Conservation (phyloP, 345 rosid genomes). For the Mangifera indica region DNA sequence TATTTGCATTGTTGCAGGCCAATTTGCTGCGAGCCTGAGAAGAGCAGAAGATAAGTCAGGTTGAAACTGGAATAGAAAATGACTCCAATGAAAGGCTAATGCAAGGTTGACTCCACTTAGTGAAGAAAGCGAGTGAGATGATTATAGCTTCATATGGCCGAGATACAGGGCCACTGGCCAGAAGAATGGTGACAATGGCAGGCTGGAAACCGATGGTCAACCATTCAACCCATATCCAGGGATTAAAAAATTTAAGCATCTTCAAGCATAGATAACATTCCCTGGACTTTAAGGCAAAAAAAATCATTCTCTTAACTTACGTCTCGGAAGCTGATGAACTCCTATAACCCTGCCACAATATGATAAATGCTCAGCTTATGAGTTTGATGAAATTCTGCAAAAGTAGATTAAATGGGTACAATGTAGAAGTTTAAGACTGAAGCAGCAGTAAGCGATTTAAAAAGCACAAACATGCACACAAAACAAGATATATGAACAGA, state of each 20-base stretch:
- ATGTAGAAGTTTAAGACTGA: constrained; percentile 17
- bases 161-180: no score
- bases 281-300: not conserved
- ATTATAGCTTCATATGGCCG: no score
- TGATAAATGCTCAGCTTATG: constrained; percentile 22
- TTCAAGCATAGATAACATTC: constrained; percentile 5
- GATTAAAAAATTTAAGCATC: not conserved
- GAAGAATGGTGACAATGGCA: not conserved
- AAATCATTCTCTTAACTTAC: constrained; percentile 46
- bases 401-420: not conserved
- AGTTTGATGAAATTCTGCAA: not conserved
- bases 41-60: constrained; percentile 16
- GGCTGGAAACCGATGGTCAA: not conserved
- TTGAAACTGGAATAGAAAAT: not conserved
- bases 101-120: no score
- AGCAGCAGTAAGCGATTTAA: constrained; percentile 2
- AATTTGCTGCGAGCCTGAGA: constrained; percentile 92
- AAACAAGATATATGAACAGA: not conserved
- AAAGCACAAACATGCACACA: not conserved
- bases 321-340: constrained; percentile 83
- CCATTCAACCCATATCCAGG: not conserved
- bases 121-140: no score
- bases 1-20: constrained; percentile 95
- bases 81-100: no score
- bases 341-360: constrained; percentile 79